Evolutionary conservation across 805 yeast genomes (phyloP), one percentile per base, ranked within the genome.

Genomic region (Wickerhamiella azymoides): DNA sequence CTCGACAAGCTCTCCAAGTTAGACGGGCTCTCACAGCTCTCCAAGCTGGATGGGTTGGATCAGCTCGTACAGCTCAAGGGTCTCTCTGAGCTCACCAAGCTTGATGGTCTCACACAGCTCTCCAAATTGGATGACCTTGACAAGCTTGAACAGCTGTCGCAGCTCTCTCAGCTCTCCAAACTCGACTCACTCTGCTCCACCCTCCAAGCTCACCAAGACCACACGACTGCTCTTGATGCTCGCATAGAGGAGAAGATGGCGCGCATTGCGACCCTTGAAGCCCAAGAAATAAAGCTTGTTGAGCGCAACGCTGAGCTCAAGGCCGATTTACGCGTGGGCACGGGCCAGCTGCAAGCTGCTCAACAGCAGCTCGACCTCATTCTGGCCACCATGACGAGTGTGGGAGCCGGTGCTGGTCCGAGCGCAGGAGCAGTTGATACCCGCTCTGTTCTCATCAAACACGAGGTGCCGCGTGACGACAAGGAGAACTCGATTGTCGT

Each of bases 401-500:
- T 25, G 17, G 19, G 25, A 3, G 39, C 44, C 47, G 41, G 54
- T n/a, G n/a, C n/a, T n/a, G n/a, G n/a, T n/a, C n/a, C n/a, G 51
- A 11, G 41, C 50, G 9, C 53, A 50, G 2, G 52, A 54, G 14
- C 33, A 2, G 43, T 51, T 1, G 50, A 55, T n/a, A 49, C 59
- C 2, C 36, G 52, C 11, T 13, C 46, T 16, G 39, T 47, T 33
- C 32, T 47, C 24, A 36, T 13, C 40, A 47, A 43, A 16, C 49
- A 42, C 27, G 43, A 42, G 27, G 43, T 42, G 21, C 40, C 40
- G 35, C 44, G 43, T 24, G 13, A 25, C n/a, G 46, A 51, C 50
- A 51, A 54, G 45, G 55, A 55, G 40, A 50, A 51, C 43, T 40
- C 38, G 10, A 42, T 53, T 10, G 38, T 50, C 28, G 46, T 55